phyloP scores from a whole-genome alignment of 1,284 basidiomycete genomes.

The Jaminaea rosea region DNA sequence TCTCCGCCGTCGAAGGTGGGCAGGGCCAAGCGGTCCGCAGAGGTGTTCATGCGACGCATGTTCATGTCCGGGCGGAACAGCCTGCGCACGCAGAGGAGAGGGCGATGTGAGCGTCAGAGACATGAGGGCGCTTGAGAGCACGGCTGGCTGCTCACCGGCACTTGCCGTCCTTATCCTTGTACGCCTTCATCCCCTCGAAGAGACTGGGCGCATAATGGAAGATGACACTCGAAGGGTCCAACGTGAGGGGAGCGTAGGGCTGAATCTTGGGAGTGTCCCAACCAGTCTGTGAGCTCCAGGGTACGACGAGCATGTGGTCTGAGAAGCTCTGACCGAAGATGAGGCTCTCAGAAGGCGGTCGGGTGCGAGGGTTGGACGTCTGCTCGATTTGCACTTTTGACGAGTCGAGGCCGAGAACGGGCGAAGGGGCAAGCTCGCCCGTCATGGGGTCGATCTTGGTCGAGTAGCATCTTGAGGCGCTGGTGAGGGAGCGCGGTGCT shows the following conservation, averaged over 20 bases:
- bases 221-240: constrained; percentile 77
- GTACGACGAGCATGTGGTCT: constrained; percentile 84
- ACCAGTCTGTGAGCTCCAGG: constrained; percentile 64
- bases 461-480: neutral
- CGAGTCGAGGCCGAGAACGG: constrained; percentile 22
- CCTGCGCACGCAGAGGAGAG: too few relatives aligned
- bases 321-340: constrained; percentile 58
- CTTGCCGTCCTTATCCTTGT: constrained; percentile 67
- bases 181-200: constrained; percentile 96
- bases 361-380: constrained; percentile 38
- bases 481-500: too few relatives aligned
- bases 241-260: constrained; percentile 66
- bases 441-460: constrained; percentile 31
- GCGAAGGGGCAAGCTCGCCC: constrained; percentile 20
- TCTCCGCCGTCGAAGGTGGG: constrained; percentile 68
- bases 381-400: constrained; percentile 17
- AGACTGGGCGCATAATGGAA: constrained; percentile 82
- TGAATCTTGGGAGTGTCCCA: constrained; percentile 77
- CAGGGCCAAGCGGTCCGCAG: constrained; percentile 60
- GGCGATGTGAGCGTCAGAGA: too few relatives aligned
- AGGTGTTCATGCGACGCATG: constrained; percentile 69
- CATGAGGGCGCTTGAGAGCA: too few relatives aligned
- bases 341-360: constrained; percentile 49
- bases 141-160: too few relatives aligned
- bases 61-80: constrained; percentile 96